Conservation (phyloP, 768 basidiomycete species). For the Phaeotremella skinneri region DNA sequence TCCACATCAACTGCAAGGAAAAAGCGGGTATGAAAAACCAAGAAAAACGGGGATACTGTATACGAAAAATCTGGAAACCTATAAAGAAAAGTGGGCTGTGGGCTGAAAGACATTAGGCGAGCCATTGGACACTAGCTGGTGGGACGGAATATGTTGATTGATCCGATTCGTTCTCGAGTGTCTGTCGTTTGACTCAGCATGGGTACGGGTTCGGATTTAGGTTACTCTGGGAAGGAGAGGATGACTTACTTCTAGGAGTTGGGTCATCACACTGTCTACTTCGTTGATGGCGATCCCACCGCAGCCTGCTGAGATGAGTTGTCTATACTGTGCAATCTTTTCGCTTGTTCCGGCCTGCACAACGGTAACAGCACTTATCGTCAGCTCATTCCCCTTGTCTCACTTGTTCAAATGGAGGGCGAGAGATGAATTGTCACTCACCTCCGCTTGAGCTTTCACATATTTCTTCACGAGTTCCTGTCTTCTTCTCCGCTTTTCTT, state of each 20-base stretch:
- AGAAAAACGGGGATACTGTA: too few relatives aligned
- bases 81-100: too few relatives aligned
- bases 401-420: background rate
- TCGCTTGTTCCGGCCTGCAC: slow-evolving; percentile 73
- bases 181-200: slow-evolving; percentile 7
- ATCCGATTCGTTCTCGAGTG: slow-evolving; percentile 21
- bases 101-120: background rate
- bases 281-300: slow-evolving; percentile 81
- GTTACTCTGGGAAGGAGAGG: background rate
- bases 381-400: background rate
- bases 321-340: slow-evolving; percentile 81
- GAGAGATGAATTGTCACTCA: slow-evolving; percentile 19
- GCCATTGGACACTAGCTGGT: background rate
- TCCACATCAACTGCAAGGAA: too few relatives aligned
- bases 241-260: slow-evolving; percentile 67
- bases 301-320: slow-evolving; percentile 84
- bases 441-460: slow-evolving; percentile 76
- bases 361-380: slow-evolving; percentile 2
- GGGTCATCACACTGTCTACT: slow-evolving; percentile 78
- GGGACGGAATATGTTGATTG: background rate
- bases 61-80: too few relatives aligned
- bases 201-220: too few relatives aligned
- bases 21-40: too few relatives aligned
- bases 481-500: slow-evolving; percentile 65
- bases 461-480: slow-evolving; percentile 70